Percentiles rank a stretch among this genome's conserved stretches.
These are phyloP conservation scores for Boletus sensibilis DNA, from an alignment of 768 basidiomycete species.

Conservation along the genomic window DNA sequence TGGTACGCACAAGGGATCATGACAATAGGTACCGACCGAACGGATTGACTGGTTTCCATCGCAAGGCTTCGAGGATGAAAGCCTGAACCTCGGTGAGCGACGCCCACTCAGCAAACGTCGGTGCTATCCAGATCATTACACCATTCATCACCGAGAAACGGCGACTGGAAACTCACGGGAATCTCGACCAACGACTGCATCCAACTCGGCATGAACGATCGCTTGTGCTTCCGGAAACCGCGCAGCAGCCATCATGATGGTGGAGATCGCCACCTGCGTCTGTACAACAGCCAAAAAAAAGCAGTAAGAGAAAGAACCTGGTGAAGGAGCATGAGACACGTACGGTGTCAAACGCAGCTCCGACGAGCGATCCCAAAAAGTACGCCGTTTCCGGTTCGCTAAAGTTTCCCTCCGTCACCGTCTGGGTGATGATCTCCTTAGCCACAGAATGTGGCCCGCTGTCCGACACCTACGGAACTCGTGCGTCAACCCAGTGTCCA, in stretches of 20 bases:
- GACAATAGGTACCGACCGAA: conserved; percentile 19
- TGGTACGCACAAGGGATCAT: not conserved
- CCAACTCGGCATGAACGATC: conserved; percentile 37
- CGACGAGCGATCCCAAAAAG: conserved; percentile 60
- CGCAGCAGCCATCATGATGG: conserved; percentile 40
- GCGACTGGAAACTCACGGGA: conserved; percentile 23
- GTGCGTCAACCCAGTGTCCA: not conserved
- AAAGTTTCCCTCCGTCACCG: conserved; percentile 44
- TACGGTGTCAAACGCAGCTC: conserved; percentile 59
- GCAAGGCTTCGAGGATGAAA: conserved; percentile 37
- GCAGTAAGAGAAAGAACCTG: not conserved
- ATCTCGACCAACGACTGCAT: conserved; percentile 36
- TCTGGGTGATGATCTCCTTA: conserved; percentile 51
- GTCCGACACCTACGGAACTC: conserved; percentile 7
- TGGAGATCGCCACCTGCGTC: conserved; percentile 29
- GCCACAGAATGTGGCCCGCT: conserved; percentile 40
- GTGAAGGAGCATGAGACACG: not conserved
- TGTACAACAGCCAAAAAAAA: not conserved
- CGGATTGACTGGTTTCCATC: conserved; percentile 41
- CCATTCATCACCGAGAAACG: not conserved
- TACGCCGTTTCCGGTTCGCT: conserved; percentile 54
- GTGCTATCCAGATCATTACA: conserved; percentile 27
- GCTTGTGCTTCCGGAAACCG: conserved; percentile 34
- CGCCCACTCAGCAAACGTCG: conserved; percentile 36
- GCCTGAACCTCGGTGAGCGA: conserved; percentile 37